Base-by-base conservation (phyloP, 805 yeast species). In the Suhomyces tanzawaensis region DNA sequence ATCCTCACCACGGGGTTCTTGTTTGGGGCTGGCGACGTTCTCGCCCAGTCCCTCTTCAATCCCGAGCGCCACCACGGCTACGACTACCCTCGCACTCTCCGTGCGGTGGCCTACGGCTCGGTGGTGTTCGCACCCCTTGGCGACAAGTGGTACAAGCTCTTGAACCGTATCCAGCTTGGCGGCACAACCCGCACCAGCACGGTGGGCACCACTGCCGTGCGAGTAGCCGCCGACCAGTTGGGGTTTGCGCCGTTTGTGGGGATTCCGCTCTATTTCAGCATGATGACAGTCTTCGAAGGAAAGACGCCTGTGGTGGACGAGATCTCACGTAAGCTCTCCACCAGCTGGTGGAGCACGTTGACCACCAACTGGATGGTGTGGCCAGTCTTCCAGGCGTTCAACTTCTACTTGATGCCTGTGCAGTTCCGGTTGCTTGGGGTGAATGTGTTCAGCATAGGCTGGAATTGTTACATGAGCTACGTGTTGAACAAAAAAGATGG, bases 301-400 rank as follows among this genome's bases (percentile, higher is more conserved):
- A 34, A 40, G n/a, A 72, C 74, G 11, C 64, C 72, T 33, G 53
- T 74, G 0, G 26, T 61, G 3, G 56, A 57, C 0, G 66, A 66
- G 16, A 66, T 80, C 12, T 53, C 57, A 36, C 33, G 47, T 4
- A 81, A 76, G 45, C 50, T 82, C 17, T 32, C 60, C 2, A 61
- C 67, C 12, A 77, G 81, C 42, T 79, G 79, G 77, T 64, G 79
- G 81, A 71, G 74, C 3, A 89, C 96, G 0, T 60, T 90, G 29
- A 57, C 68, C 23, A 71, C 85, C 13, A 90, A 89, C 58, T 88
- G 95, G 90, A 54, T 71, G 36, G 83, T 91, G 9, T 93, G 98
- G 99, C 98, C 98, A 0, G 60, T 77, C 0, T 85, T 93, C 45
- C 98, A 93, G 62, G 52, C 80, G 38, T 46, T 82, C 44, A 93